Conservation (phyloP, 1,139 yeast genomes). For the Arxiozyma bovina region DNA sequence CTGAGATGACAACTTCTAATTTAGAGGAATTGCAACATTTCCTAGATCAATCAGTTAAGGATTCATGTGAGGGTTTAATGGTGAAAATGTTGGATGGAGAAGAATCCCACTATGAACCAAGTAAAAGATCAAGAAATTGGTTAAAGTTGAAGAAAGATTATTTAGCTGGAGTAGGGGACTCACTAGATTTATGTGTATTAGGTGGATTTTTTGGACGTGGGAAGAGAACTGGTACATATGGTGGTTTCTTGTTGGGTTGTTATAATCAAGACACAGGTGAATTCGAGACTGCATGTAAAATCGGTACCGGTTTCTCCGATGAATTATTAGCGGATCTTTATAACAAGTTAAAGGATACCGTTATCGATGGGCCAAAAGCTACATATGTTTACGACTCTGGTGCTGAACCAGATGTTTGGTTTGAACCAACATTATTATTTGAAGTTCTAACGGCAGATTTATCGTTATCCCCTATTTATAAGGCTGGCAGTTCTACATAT, state of each 20-base stretch:
- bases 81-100: conserved; percentile 76
- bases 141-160: conserved; percentile 90
- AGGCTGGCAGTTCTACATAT: conserved; percentile 69
- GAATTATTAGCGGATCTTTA: conserved; percentile 59
- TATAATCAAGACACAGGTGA: conserved; percentile 87
- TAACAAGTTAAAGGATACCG: conserved; percentile 59
- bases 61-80: conserved; percentile 94
- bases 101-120: conserved; percentile 86
- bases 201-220: conserved; percentile 96
- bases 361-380: conserved; percentile 55
- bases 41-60: conserved; percentile 80
- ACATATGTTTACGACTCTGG: conserved; percentile 63
- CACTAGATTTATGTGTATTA: conserved; percentile 82
- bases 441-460: conserved; percentile 93
- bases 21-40: conserved; percentile 77
- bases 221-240: conserved; percentile 88
- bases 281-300: conserved; percentile 89
- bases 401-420: conserved; percentile 90
- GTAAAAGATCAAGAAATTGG: conserved; percentile 93
- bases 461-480: conserved; percentile 84
- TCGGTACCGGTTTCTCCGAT: conserved; percentile 95
- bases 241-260: conserved; percentile 86
- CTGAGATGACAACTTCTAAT: conserved; percentile 60
- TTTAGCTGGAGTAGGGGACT: conserved; percentile 89
- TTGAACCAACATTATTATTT: conserved; percentile 78